Conservation (phyloP, 139 green algal species). For the Spirogloea muscicola region DNA sequence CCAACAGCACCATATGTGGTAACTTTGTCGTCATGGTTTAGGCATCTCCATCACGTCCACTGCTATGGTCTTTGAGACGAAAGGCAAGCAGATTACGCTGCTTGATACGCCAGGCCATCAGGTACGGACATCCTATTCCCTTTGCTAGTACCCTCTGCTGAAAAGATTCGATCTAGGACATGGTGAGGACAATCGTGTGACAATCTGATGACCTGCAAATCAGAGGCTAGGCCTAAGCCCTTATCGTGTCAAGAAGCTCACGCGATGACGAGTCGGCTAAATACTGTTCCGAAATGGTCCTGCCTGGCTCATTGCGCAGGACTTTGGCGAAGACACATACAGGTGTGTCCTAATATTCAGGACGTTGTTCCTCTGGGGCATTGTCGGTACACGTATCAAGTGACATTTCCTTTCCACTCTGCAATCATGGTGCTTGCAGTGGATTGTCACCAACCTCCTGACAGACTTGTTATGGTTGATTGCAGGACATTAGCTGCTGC, state of each 20-base stretch:
- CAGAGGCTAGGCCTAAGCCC: no score
- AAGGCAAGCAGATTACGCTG: slow-evolving; percentile 61
- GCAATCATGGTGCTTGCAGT: no score
- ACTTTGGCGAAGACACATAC: slow-evolving; percentile 67
- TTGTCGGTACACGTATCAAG: no score
- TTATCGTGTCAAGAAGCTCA: no score
- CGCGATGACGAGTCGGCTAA: no score
- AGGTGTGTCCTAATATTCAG: slow-evolving; percentile 35
- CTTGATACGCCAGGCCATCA: slow-evolving; percentile 67
- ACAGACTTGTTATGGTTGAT: not conserved
- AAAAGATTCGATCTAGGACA: no score
- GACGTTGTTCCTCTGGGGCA: no score
- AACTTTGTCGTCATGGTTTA: not conserved
- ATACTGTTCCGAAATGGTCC: no score
- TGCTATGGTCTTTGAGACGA: slow-evolving; percentile 67
- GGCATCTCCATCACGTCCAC: slow-evolving; percentile 73
- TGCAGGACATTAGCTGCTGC: slow-evolving; percentile 64
- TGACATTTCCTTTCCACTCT: no score
- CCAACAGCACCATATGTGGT: not conserved
- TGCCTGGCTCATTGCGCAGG: slow-evolving; percentile 23
- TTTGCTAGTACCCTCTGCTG: not conserved
- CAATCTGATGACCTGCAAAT: no score
- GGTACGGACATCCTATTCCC: not conserved
- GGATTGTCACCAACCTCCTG: no score
- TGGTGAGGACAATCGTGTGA: no score